These are phyloP conservation scores for Trametes elegans DNA, from an alignment of 768 basidiomycete genomes.

Conservation along the genomic window DNA sequence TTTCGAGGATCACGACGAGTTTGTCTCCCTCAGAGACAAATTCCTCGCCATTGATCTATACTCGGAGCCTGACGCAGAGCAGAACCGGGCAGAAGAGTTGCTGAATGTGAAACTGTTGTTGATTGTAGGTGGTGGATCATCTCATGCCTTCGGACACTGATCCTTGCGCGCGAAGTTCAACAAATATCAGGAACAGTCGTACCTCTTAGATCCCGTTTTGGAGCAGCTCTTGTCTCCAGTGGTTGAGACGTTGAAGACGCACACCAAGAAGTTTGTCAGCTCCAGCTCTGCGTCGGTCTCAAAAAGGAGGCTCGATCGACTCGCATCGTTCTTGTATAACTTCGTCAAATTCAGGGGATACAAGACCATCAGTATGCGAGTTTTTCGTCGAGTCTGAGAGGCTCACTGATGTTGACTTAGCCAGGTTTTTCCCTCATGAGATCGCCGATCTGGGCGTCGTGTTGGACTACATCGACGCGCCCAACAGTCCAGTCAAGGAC, in stretches of 20 bases:
- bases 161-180: conserved; percentile 45
- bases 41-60: conserved; percentile 51
- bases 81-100: conserved; percentile 38
- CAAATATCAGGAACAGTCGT: conserved; percentile 90
- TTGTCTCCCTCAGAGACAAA: conserved; percentile 47
- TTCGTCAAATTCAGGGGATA: conserved; percentile 87
- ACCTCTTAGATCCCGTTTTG: conserved; percentile 87
- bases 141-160: neutral
- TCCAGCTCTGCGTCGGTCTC: conserved; percentile 8
- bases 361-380: conserved; percentile 79
- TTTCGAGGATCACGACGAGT: conserved; percentile 64
- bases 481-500: conserved; percentile 41
- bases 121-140: conserved; percentile 43
- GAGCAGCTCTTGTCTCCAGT: conserved; percentile 77
- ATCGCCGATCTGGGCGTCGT: conserved; percentile 78
- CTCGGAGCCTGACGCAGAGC: conserved; percentile 31
- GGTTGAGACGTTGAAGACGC: conserved; percentile 57
- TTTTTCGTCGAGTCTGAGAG: conserved; percentile 22
- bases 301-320: conserved; percentile 40
- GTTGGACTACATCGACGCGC: conserved; percentile 57
- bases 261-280: conserved; percentile 38
- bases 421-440: conserved; percentile 92
- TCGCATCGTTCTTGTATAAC: conserved; percentile 68
- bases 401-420: conserved; percentile 40
- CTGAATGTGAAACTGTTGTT: conserved; percentile 42